A percentile compares a stretch with the other conserved stretches of the same genome.
Evolutionary conservation across 208 protist species (phyloP).

Genomic region (Zelonia costaricensis): DNA sequence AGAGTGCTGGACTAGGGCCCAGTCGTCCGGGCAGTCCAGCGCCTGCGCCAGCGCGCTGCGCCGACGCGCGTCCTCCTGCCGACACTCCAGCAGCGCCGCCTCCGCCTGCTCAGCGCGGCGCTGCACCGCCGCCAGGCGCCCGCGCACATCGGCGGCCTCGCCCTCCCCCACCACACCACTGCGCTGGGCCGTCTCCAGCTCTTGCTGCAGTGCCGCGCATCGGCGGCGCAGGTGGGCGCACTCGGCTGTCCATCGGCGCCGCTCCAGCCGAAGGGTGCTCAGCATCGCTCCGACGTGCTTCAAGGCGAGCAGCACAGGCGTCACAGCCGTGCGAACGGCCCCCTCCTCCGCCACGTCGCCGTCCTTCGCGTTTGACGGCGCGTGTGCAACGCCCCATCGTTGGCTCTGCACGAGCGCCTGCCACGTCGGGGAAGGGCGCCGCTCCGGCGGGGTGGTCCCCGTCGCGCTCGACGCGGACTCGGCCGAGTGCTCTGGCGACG

Average conservation of each 20-base stretch:
- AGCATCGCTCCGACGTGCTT: conserved; percentile 26
- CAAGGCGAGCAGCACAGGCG: conserved; percentile 16
- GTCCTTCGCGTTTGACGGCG: too few species aligned
- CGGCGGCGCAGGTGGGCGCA: not conserved
- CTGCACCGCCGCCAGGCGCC: conserved; percentile 15
- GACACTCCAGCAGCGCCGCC: conserved; percentile 11
- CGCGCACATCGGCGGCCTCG: conserved; percentile 1
- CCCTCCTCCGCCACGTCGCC: conserved; percentile 7
- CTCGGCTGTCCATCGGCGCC: conserved; percentile 4
- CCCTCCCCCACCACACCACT: not conserved
- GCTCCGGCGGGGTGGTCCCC: conserved; percentile 2
- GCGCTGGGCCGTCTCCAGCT: conserved; percentile 8
- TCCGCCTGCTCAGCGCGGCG: conserved; percentile 7
- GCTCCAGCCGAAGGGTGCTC: conserved; percentile 9
- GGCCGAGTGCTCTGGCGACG: not conserved
- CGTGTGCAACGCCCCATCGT: too few species aligned
- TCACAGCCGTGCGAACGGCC: conserved; percentile 12
- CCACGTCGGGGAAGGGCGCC: not conserved
- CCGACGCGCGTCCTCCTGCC: conserved; percentile 24
- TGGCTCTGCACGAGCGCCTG: conserved; percentile 7
- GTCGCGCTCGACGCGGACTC: not conserved
- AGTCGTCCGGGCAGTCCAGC: conserved; percentile 63
- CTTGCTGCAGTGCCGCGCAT: conserved; percentile 2
- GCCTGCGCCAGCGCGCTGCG: conserved; percentile 25
- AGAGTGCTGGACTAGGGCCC: conserved; percentile 39